Evolutionary conservation across 1,139 yeast genomes (phyloP).

Genomic region (Martiniozyma asiatica): DNA sequence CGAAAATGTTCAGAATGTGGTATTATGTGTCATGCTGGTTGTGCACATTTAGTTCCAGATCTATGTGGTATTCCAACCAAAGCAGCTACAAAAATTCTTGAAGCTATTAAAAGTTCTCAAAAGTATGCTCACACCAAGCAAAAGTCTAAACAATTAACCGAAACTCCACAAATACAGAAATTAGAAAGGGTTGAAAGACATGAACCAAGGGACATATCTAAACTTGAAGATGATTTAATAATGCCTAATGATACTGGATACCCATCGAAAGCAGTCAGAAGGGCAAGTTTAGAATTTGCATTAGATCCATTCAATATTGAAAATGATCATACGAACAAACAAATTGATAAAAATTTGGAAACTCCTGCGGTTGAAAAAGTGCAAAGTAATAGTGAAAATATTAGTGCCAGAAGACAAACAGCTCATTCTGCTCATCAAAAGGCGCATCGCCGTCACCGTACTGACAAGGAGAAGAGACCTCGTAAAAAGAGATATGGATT

Average conservation of each 20-base stretch:
- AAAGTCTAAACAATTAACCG: slow-evolving; percentile 6
- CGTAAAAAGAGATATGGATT: slow-evolving; percentile 68
- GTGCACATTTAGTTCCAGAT: slow-evolving; percentile 93
- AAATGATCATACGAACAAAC: too few species aligned
- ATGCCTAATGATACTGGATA: too few species aligned
- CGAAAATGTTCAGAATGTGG: slow-evolving; percentile 94
- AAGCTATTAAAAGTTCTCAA: slow-evolving; percentile 74
- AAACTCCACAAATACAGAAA: too few species aligned
- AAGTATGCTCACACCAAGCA: slow-evolving; percentile 20
- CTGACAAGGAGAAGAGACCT: slow-evolving; percentile 23
- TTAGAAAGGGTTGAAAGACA: too few species aligned
- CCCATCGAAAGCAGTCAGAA: too few species aligned
- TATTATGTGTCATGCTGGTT: slow-evolving; percentile 82
- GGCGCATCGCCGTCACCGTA: slow-evolving; percentile 16
- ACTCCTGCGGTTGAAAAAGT: not conserved
- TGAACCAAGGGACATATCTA: too few species aligned
- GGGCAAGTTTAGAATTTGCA: too few species aligned
- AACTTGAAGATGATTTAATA: too few species aligned
- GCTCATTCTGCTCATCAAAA: slow-evolving; percentile 13
- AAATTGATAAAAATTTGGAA: too few species aligned
- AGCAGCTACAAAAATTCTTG: slow-evolving; percentile 80
- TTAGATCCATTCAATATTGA: too few species aligned
- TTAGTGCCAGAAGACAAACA: slow-evolving; percentile 31
- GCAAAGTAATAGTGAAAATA: not conserved
- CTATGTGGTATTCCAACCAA: slow-evolving; percentile 98